Evolutionary conservation across 306 rosid genomes (phyloP).

Genomic region (Trifolium fragiferum): DNA sequence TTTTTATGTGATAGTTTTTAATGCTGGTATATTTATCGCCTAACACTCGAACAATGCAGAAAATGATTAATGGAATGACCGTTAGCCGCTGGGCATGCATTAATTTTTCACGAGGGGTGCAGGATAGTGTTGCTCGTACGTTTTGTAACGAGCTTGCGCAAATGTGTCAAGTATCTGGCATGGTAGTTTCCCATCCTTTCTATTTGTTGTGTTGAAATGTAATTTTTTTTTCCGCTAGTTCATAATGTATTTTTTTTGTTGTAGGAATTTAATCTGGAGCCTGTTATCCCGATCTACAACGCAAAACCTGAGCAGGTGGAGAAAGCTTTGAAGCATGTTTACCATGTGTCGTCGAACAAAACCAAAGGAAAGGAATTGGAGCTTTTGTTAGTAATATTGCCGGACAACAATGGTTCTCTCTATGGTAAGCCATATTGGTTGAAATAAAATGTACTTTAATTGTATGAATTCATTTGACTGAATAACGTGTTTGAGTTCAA

Average conservation of each 20-base stretch:
- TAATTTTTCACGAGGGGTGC: conserved; percentile 89
- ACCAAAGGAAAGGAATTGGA: conserved; percentile 80
- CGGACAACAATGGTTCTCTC: conserved; percentile 90
- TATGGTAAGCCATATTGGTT: conserved; percentile 59
- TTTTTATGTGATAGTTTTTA: conserved; percentile 8
- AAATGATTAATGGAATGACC: conserved; percentile 98
- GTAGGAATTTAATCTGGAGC: conserved; percentile 75
- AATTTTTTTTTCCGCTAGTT: background rate
- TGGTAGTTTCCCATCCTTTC: conserved; percentile 59
- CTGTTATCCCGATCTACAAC: conserved; percentile 64
- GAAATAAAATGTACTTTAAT: background rate
- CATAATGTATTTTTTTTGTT: conserved; percentile 11
- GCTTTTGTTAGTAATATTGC: conserved; percentile 84
- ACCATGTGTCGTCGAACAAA: conserved; percentile 65
- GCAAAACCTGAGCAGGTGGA: conserved; percentile 91
- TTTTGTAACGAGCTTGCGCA: conserved; percentile 88
- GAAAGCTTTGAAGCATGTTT: conserved; percentile 71
- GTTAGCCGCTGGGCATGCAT: conserved; percentile 97
- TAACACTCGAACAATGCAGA: conserved; percentile 57
- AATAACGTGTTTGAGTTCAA: background rate
- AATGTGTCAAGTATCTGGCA: conserved; percentile 99
- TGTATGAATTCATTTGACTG: conserved; percentile 13
- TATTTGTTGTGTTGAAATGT: conserved; percentile 23
- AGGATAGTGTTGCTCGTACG: conserved; percentile 85
- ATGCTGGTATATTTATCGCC: conserved; percentile 11